Base-by-base conservation (phyloP, 2,329 filamentous ascomycete species). In the Diaporthe ilicicola region DNA sequence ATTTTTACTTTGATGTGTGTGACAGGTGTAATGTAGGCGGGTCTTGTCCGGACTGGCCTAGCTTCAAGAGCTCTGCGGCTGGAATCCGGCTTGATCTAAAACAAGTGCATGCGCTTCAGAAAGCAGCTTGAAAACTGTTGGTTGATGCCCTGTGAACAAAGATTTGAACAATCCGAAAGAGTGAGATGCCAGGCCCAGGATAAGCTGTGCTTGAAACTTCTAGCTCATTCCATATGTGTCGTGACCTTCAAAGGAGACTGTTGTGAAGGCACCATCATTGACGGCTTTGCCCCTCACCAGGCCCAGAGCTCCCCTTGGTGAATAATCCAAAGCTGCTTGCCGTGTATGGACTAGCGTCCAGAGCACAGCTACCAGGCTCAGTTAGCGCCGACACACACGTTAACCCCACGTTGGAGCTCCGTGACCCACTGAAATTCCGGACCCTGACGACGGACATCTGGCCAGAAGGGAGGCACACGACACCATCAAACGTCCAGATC, bases 401-500 rank as follows among this genome's bases (percentile, higher is more conserved):
- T 24, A 4, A 62, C 66, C 42, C 70, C 70, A 64, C 66, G 48
- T 46, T 65, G 66, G 44, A 72, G 70, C 66, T 72, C 37, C 42
- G 32, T 39, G 66, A 37, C 44, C 70, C 70, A 72, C 70, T 19
- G 51, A 22, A 48, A 50, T 67, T 67, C 55, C 68, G 71, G 65
- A 69, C 55, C 55, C 65, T 65, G 62, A 61, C n/a, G 27, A 37
- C 32, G 66, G 34, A 70, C 50, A 72, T 72, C 66, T 72, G 70
- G 70, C 70, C 70, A 72, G 70, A 72, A 72, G 66, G 48, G 27
- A 65, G 32, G 65, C 70, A 71, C 66, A 72, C 66, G 66, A 72
- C 66, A 72, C 66, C 50, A 55, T 65, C 65, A 64, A 67, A 34
- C 44, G 5, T 59, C 55, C 42, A 39, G 54, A 59, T 67, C 56